Base-by-base conservation (phyloP, 2,329 filamentous ascomycete species). In the Fusarium kyushuense region DNA sequence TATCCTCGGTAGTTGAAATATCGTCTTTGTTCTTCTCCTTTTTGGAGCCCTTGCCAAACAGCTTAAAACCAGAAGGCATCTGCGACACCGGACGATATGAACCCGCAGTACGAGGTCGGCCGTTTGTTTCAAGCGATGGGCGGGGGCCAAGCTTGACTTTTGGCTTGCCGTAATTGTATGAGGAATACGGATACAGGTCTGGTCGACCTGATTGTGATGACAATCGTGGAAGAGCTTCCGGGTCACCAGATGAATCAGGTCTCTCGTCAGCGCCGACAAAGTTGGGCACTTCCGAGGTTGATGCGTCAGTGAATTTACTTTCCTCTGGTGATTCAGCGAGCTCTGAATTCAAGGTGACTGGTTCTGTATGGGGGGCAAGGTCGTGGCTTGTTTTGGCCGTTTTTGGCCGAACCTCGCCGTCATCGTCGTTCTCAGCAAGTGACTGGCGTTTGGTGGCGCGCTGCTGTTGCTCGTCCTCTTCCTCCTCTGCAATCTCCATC, bases 401-500 rank as follows among this genome's bases (percentile, higher is more conserved):
- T 35, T 74, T 65, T 13, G 74, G 67, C 23, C 71, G 64, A 19
- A 74, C 72, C 30, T 73, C 70, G 33, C 73, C 72, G 47, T 79
- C 78, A 72, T 86, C 80, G 36, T 79, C 78, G 72, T 86, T 80
- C 74, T 86, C 83, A 21, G 84, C 81, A 10, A 85, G 79, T 3
- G 86, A 89, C 73, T 89, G 84, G 55, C 87, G 82, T 73, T 89
- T 90, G 41, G 80, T 81, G 29, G 87, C 83, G n/a, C 77, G 77
- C 67, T 87, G 80, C 62, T 90, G 80, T 61, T 85, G 80, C 63
- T 90, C 88, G 74, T 97, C 94, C 75, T 96, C 93, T 54, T 91
- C 92, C 80, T 96, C 92, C 80, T 98, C 96, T n/a, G 91, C 90
- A 76, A 98, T 97, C 80, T 97, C 95, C 81, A 95, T 91, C 72